Evolutionary conservation across 306 rosid genomes (phyloP).

Genomic region (Trifolium subterraneum): DNA sequence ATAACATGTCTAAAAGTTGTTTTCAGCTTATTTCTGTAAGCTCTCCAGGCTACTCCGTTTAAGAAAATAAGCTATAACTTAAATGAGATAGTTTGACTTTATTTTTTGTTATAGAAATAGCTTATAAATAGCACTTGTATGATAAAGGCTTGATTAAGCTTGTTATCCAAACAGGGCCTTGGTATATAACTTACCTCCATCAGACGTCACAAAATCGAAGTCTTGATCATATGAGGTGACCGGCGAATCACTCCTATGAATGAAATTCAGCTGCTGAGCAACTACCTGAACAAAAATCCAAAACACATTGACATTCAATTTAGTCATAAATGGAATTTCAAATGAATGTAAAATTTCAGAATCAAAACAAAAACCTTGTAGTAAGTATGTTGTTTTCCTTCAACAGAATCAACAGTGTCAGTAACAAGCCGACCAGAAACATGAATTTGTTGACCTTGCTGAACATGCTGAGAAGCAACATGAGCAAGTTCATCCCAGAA

Average conservation of each 20-base stretch:
- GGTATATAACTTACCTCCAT: constrained; percentile 43
- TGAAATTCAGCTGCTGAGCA: constrained; percentile 82
- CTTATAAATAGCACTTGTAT: not conserved
- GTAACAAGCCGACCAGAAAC: constrained; percentile 80
- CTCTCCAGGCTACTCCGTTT: not conserved
- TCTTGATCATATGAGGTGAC: constrained; percentile 52
- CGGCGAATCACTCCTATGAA: constrained; percentile 58
- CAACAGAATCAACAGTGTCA: constrained; percentile 71
- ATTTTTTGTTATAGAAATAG: not conserved
- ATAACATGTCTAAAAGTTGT: not conserved
- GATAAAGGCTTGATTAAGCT: not conserved
- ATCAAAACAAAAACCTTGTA: constrained; percentile 69
- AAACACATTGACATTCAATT: constrained; percentile 18
- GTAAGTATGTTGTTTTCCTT: constrained; percentile 81
- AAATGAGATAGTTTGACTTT: not conserved
- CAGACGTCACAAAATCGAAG: constrained; percentile 53
- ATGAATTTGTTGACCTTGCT: constrained; percentile 74
- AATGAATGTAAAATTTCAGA: not conserved
- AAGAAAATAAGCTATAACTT: not conserved
- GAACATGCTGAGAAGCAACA: constrained; percentile 76
- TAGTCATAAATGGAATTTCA: not conserved
- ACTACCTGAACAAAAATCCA: constrained; percentile 62
- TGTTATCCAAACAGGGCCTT: not conserved
- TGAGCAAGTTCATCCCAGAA: constrained; percentile 94
- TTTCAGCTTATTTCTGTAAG: not conserved